These are phyloP conservation scores for Tulasnella sp. DNA, from an alignment of 768 basidiomycete genomes.

Conservation along the genomic window DNA sequence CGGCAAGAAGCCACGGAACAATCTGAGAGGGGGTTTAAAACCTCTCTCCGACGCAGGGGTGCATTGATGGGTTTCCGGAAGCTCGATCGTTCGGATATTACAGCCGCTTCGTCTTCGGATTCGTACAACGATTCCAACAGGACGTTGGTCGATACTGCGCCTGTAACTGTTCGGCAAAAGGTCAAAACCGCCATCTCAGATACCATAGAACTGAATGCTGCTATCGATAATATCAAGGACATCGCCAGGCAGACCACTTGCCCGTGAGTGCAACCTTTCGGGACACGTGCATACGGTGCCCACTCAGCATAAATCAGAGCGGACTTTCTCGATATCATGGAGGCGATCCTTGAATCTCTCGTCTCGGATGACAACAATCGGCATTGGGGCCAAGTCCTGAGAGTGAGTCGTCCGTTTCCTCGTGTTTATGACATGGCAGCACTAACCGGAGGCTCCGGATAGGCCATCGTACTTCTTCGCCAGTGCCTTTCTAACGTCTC, in stretches of 20 bases:
- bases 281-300: not conserved
- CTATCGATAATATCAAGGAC: slow-evolving; percentile 16
- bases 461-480: slow-evolving; percentile 26
- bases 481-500: slow-evolving; percentile 21
- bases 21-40: not conserved
- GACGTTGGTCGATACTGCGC: not conserved
- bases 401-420: not conserved
- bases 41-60: not conserved
- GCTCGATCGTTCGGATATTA: not conserved
- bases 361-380: slow-evolving; percentile 7
- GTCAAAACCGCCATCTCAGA: slow-evolving; percentile 18
- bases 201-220: not conserved
- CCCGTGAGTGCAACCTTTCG: slow-evolving; percentile 12
- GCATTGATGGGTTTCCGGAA: slow-evolving; percentile 2
- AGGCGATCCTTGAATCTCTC: slow-evolving; percentile 23
- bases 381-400: slow-evolving; percentile 23
- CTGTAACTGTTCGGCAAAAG: slow-evolving; percentile 1
- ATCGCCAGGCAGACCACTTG: slow-evolving; percentile 22
- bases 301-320: not conserved
- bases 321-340: slow-evolving; percentile 26
- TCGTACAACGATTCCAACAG: not conserved
- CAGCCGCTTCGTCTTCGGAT: not conserved
- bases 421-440: no score
- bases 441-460: not conserved
- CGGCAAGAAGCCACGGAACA: not conserved